These are phyloP conservation scores for Silene vulgaris DNA, from an alignment of 179 eudicot genomes.

Conservation along the genomic window DNA sequence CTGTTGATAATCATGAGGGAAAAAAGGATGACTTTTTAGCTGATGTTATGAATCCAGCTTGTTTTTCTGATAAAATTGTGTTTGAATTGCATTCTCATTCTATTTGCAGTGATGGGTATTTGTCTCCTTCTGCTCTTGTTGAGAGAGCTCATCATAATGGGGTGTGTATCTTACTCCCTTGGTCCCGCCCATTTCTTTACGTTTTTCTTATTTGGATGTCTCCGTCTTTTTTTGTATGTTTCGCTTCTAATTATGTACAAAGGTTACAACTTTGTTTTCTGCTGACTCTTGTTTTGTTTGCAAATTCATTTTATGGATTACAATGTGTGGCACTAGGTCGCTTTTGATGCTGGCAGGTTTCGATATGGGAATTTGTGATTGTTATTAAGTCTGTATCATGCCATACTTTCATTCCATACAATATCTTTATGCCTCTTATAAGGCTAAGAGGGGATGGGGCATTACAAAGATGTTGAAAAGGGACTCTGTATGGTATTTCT, in stretches of 20 bases:
- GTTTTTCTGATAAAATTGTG: slow-evolving; percentile 50
- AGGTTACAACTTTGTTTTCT: slow-evolving; percentile 18
- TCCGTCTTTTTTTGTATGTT: background rate
- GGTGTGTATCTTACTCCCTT: slow-evolving; percentile 39
- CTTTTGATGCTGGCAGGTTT: too few species aligned
- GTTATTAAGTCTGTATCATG: background rate
- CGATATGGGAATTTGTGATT: background rate
- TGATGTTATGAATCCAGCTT: slow-evolving; percentile 32
- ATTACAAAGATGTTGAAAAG: background rate
- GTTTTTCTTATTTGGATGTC: background rate
- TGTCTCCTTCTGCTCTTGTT: slow-evolving; percentile 85
- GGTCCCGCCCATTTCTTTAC: too few species aligned
- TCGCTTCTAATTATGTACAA: background rate
- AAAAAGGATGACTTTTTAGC: slow-evolving; percentile 52
- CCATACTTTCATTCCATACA: background rate
- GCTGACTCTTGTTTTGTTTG: slow-evolving; percentile 3
- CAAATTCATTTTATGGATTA: background rate
- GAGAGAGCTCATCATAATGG: slow-evolving; percentile 85
- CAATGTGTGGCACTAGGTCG: background rate
- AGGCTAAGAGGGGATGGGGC: background rate
- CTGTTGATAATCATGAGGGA: slow-evolving; percentile 12
- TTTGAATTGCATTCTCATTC: slow-evolving; percentile 90
- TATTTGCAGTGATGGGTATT: slow-evolving; percentile 86
- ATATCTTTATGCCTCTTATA: too few species aligned
- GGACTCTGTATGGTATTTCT: too few species aligned